Conservation (phyloP, 2,329 filamentous ascomycete species). For the Exserohilum turcica region DNA sequence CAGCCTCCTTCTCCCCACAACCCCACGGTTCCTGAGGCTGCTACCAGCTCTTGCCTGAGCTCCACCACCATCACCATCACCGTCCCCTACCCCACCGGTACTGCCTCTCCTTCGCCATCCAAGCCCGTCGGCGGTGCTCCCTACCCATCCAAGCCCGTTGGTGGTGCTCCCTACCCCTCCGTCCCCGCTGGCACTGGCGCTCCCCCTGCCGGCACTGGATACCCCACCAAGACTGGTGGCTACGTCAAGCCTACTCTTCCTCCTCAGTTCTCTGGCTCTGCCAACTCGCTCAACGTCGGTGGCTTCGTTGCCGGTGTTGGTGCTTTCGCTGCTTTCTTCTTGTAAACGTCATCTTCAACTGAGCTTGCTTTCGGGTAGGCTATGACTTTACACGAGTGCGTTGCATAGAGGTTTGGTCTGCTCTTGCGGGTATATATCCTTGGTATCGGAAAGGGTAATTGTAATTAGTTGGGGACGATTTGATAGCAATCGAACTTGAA, state of each 20-base stretch:
- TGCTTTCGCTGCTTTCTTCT: slow-evolving; percentile 51
- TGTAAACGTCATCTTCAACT: slow-evolving; percentile 49
- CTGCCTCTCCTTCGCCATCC: slow-evolving; percentile 22
- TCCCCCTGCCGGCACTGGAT: slow-evolving; percentile 33
- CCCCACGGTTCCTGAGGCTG: slow-evolving; percentile 17
- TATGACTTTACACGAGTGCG: slow-evolving; percentile 49
- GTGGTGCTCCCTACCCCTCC: slow-evolving; percentile 19
- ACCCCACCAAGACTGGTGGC: slow-evolving; percentile 37
- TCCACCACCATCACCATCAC: slow-evolving; percentile 53
- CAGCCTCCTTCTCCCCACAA: slow-evolving; percentile 6
- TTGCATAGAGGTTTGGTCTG: slow-evolving; percentile 26
- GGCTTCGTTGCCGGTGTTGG: slow-evolving; percentile 49
- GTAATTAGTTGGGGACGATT: slow-evolving; percentile 33
- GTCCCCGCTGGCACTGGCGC: slow-evolving; percentile 17
- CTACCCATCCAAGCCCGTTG: slow-evolving; percentile 14
- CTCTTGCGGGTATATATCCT: slow-evolving; percentile 34
- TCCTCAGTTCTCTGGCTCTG: slow-evolving; percentile 48
- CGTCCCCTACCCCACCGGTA: slow-evolving; percentile 47
- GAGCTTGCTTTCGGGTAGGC: slow-evolving; percentile 38
- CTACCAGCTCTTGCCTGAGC: slow-evolving; percentile 43
- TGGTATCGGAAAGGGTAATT: slow-evolving; percentile 35
- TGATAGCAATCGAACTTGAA: slow-evolving; percentile 31
- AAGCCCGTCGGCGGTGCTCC: slow-evolving; percentile 18
- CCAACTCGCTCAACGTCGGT: slow-evolving; percentile 43
- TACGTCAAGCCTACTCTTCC: slow-evolving; percentile 40